Conservation (phyloP, 192 early-diverging fungal genomes). For the Coemansia sp. region DNA sequence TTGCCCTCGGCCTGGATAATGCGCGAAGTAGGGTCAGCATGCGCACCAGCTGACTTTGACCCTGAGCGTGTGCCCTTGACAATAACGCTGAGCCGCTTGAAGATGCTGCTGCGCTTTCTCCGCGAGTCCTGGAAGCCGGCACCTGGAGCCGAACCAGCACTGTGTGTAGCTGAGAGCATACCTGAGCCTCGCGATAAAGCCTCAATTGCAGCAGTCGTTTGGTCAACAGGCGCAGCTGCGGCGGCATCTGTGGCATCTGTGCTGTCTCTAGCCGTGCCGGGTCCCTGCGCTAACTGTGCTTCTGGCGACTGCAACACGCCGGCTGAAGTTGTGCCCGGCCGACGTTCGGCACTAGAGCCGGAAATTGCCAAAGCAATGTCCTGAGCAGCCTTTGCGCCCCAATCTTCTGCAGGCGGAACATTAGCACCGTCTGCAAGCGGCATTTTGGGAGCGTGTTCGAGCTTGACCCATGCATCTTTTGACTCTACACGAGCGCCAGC, state of each 20-base stretch:
- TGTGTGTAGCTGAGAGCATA: constrained; percentile 6
- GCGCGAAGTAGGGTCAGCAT: constrained; percentile 20
- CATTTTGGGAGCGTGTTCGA: not conserved
- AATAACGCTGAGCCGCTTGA: constrained; percentile 47
- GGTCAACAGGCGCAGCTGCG: constrained; percentile 26
- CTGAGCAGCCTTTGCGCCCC: constrained; percentile 17
- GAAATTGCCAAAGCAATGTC: constrained; percentile 19
- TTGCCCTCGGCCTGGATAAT: constrained; percentile 39
- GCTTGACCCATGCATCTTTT: not conserved
- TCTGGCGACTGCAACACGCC: not conserved
- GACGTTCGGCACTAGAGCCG: not conserved
- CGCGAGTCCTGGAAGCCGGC: constrained; percentile 14
- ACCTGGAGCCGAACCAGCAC: not conserved
- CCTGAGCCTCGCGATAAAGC: constrained; percentile 29
- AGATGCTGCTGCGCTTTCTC: constrained; percentile 39
- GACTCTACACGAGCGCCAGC: not conserved
- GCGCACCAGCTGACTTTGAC: constrained; percentile 8
- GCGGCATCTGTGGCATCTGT: not conserved
- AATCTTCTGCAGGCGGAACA: not conserved
- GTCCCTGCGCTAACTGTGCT: not conserved
- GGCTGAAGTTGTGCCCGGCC: not conserved
- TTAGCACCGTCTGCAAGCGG: not conserved
- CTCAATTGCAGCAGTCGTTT: constrained; percentile 50
- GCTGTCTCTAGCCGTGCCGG: not conserved
- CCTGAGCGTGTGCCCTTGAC: constrained; percentile 38